A percentile compares a stretch with the other conserved stretches of the same genome.
Conservation (phyloP, 768 basidiomycete species). For the Suillus subaureus region DNA sequence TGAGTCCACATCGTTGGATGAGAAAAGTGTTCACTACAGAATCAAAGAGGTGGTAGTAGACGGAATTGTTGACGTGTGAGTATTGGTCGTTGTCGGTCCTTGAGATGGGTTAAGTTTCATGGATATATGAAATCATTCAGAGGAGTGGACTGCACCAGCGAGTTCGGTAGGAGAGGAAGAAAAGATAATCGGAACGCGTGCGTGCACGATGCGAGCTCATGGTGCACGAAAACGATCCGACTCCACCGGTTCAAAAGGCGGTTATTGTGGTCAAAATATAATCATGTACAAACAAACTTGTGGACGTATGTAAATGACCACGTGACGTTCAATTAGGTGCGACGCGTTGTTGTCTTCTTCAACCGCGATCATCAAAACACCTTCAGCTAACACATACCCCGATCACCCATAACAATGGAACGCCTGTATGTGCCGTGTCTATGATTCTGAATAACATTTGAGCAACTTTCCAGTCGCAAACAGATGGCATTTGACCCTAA, state of each 20-base stretch:
- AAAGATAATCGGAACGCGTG: slow-evolving; percentile 54
- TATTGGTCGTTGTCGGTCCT: slow-evolving; percentile 92
- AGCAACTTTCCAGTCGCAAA: slow-evolving; percentile 22
- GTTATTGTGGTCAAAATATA: too few species aligned
- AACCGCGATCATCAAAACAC: slow-evolving; percentile 5
- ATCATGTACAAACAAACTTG: too few species aligned
- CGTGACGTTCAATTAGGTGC: slow-evolving; percentile 18
- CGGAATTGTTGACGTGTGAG: slow-evolving; percentile 76
- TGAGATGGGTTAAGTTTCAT: slow-evolving; percentile 3
- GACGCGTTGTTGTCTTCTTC: slow-evolving; percentile 25
- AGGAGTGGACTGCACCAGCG: slow-evolving; percentile 53
- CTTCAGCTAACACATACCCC: slow-evolving; percentile 7
- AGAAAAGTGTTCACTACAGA: slow-evolving; percentile 82
- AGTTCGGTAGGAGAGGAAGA: slow-evolving; percentile 64
- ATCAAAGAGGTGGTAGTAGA: slow-evolving; percentile 84
- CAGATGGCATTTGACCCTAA: slow-evolving; percentile 28
- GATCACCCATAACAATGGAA: slow-evolving; percentile 25
- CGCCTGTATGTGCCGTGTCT: slow-evolving; percentile 20
- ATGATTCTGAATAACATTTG: too few species aligned
- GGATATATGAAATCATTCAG: neutral
- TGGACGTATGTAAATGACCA: slow-evolving; percentile 11
- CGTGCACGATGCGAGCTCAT: neutral
- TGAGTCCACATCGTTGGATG: slow-evolving; percentile 59
- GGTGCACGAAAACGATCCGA: neutral
- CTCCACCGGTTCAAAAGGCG: too few species aligned